These are phyloP conservation scores for Alternaria burnsii DNA, from an alignment of 2,329 filamentous ascomycete species.

Conservation along the genomic window DNA sequence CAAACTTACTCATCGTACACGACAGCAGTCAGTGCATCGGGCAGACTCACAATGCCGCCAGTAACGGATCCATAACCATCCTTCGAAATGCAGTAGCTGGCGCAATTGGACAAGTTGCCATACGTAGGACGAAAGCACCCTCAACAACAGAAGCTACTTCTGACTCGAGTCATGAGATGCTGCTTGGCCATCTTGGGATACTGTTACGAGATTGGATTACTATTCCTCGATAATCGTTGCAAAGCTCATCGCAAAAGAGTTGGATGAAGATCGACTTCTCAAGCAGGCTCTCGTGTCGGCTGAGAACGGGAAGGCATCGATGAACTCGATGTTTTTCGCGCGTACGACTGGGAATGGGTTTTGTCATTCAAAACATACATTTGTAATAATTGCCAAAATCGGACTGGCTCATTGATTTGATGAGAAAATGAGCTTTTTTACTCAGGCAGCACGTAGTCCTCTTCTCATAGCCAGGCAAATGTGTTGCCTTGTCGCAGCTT, in stretches of 20 bases:
- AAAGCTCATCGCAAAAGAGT: not conserved
- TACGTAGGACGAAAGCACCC: not conserved
- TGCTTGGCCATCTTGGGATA: not conserved
- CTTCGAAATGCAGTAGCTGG: not conserved
- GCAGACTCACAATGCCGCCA: not conserved
- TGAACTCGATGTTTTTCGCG: not conserved
- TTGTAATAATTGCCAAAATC: not conserved
- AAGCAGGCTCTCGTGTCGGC: not conserved
- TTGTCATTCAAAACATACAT: no score
- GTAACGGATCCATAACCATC: not conserved
- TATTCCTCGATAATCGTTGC: not conserved
- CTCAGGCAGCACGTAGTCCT: not conserved
- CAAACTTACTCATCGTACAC: not conserved
- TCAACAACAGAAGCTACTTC: not conserved
- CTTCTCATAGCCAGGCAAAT: not conserved
- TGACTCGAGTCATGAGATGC: not conserved
- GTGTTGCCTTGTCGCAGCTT: not conserved
- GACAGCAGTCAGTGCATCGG: not conserved
- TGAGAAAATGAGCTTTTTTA: not conserved
- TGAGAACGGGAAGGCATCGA: not conserved
- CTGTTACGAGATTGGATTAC: not conserved
- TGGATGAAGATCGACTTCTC: not conserved
- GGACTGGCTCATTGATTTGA: not conserved
- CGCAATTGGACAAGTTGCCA: not conserved
- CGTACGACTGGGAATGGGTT: not conserved